A percentile compares a stretch with the other conserved stretches of the same genome.
Conservation (phyloP, 2,329 filamentous ascomycete genomes). For the Fusarium sp. region DNA sequence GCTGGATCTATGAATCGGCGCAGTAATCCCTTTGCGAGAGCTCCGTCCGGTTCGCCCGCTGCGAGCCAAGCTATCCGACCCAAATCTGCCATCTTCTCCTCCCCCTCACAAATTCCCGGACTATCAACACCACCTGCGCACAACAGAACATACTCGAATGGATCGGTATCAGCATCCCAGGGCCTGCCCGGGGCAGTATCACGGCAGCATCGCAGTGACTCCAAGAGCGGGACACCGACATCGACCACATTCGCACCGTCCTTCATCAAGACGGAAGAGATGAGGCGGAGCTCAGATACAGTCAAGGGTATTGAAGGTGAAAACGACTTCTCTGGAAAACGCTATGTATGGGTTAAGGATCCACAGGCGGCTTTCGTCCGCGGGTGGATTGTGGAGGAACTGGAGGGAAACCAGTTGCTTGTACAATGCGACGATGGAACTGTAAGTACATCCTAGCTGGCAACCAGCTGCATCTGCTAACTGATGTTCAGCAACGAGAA, state of each 20-base stretch:
- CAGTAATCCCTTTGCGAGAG: conserved; percentile 83
- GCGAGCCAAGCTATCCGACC: conserved; percentile 69
- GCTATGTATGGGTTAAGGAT: conserved; percentile 98
- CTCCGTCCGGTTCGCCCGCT: conserved; percentile 74
- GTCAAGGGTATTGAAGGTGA: conserved; percentile 89
- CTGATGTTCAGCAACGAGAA: conserved; percentile 77
- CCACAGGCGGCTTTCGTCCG: conserved; percentile 88
- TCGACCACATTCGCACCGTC: conserved; percentile 93
- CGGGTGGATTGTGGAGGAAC: conserved; percentile 90
- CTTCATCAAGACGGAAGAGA: conserved; percentile 91
- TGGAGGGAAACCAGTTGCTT: conserved; percentile 74
- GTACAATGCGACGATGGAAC: conserved; percentile 95
- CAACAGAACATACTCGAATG: conserved; percentile 76
- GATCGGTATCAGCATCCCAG: conserved; percentile 54
- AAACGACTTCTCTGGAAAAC: conserved; percentile 98
- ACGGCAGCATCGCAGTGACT: conserved; percentile 65
- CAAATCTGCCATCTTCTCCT: conserved; percentile 79
- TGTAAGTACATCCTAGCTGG: conserved; percentile 62
- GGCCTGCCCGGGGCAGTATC: conserved; percentile 16
- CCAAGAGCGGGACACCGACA: conserved; percentile 71
- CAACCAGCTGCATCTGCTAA: conserved; percentile 29
- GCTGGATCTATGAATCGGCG: conserved; percentile 72
- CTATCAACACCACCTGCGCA: conserved; percentile 64
- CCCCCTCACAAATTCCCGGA: conserved; percentile 62
- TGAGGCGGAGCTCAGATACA: conserved; percentile 67